These are phyloP conservation scores for Sporisorium scitamineum DNA, from an alignment of 1,284 basidiomycete genomes.

Conservation along the genomic window DNA sequence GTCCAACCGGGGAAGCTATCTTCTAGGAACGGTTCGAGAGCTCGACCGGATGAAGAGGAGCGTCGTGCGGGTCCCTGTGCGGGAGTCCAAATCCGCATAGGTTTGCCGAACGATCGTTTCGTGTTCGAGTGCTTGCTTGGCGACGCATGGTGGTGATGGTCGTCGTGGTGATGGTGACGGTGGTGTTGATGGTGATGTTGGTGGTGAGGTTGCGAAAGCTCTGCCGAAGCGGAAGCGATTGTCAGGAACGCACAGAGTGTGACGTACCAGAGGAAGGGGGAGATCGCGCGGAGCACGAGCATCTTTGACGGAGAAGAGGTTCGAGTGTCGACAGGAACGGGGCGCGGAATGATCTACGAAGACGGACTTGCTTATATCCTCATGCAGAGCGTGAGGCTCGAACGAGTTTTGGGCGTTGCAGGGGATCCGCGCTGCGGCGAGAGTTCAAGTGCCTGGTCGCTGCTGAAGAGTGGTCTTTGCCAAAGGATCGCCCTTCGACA, in stretches of 20 bases:
- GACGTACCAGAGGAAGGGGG: background rate
- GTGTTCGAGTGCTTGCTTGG: background rate
- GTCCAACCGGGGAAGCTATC: slow-evolving; percentile 21
- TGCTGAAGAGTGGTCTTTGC: too few species aligned
- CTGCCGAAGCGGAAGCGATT: background rate
- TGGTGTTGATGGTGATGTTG: slow-evolving; percentile 6
- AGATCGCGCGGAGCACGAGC: background rate
- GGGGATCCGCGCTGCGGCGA: too few species aligned
- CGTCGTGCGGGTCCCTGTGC: slow-evolving; percentile 21
- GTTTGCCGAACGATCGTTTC: slow-evolving; percentile 18
- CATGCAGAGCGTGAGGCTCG: too few species aligned
- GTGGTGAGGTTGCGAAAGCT: background rate
- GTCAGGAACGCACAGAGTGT: background rate
- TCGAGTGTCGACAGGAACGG: background rate
- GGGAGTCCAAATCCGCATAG: slow-evolving; percentile 29
- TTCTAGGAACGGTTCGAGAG: slow-evolving; percentile 24
- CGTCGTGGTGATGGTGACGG: background rate
- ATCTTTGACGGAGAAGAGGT: background rate
- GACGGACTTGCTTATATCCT: too few species aligned
- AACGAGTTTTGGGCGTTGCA: too few species aligned
- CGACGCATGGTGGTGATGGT: background rate
- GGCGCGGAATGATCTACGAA: too few species aligned
- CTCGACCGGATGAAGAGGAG: slow-evolving; percentile 1
- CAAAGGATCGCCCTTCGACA: too few species aligned
- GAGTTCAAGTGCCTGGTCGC: too few species aligned